These are phyloP conservation scores for Didymella exigua DNA, from an alignment of 2,329 filamentous ascomycete species.

Conservation along the genomic window DNA sequence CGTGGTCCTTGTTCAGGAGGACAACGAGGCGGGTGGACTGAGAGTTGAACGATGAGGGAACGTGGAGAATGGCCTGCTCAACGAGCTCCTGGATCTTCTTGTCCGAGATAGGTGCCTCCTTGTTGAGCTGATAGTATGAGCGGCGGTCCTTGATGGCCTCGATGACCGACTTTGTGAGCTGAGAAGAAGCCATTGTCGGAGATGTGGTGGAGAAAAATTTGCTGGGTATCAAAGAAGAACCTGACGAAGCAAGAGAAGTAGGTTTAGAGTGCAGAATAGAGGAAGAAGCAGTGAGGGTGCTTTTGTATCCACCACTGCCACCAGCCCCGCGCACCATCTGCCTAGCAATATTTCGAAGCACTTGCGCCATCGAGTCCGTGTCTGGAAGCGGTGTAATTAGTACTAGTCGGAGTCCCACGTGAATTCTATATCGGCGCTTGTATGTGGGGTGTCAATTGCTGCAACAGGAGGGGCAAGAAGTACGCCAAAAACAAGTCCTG, in stretches of 20 bases:
- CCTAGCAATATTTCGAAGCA: conserved; percentile 45
- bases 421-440: conserved; percentile 24
- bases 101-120: conserved; percentile 64
- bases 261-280: conserved; percentile 11
- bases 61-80: conserved; percentile 65
- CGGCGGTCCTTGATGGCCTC: conserved; percentile 71
- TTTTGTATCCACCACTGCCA: conserved; percentile 32
- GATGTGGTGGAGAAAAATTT: conserved; percentile 28
- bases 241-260: conserved; percentile 10
- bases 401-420: conserved; percentile 7
- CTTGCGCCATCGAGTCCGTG: conserved; percentile 35
- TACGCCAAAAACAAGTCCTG: conserved; percentile 34
- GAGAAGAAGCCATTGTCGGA: conserved; percentile 45
- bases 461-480: conserved; percentile 35
- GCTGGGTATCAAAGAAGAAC: conserved; percentile 14
- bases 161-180: conserved; percentile 47
- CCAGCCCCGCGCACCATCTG: conserved; percentile 15
- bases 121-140: conserved; percentile 70
- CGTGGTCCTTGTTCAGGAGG: conserved; percentile 80
- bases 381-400: conserved; percentile 20
- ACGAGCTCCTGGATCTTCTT: conserved; percentile 68
- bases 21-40: conserved; percentile 81
- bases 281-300: conserved; percentile 14
- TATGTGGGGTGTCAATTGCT: conserved; percentile 24
- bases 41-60: conserved; percentile 86